Evolutionary conservation across 108 stramenopile genomes (phyloP).

Genomic region (Fragilaria crotonensis): DNA sequence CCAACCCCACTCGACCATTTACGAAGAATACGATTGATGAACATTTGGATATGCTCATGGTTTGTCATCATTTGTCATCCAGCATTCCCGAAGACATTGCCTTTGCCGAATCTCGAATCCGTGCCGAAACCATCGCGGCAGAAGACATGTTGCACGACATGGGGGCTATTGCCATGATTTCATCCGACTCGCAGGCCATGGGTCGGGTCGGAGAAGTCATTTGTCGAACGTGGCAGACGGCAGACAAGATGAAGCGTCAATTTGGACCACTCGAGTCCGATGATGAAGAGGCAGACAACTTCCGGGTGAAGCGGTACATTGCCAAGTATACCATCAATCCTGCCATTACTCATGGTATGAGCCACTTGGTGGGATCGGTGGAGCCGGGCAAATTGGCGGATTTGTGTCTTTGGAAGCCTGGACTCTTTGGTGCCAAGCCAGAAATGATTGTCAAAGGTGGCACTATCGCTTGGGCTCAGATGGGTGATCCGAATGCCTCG

Average conservation of each 20-base stretch:
- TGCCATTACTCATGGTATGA: constrained; percentile 95
- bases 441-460: constrained; percentile 98
- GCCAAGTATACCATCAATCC: constrained; percentile 99
- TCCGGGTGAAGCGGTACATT: constrained; percentile 88
- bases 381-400: constrained; percentile 95
- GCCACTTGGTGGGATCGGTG: constrained; percentile 85
- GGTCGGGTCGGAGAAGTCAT: constrained; percentile 97
- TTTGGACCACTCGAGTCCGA: constrained; percentile 85
- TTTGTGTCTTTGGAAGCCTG: constrained; percentile 91
- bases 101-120: constrained; percentile 94
- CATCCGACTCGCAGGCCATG: constrained; percentile 93
- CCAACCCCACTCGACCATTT: constrained; percentile 95
- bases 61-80: constrained; percentile 89
- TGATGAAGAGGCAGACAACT: constrained; percentile 75
- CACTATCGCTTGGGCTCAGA: constrained; percentile 89
- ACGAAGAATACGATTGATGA: constrained; percentile 97
- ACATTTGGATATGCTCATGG: constrained; percentile 99
- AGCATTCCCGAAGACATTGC: constrained; percentile 94
- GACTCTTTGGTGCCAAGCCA: constrained; percentile 93
- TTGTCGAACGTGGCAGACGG: constrained; percentile 97
- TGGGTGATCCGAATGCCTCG: constrained; percentile 96
- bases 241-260: constrained; percentile 98
- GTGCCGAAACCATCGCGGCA: constrained; percentile 96
- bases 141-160: constrained; percentile 98
- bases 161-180: constrained; percentile 94